phyloP scores from a whole-genome alignment of 192 early-diverging fungal genomes.

The Rhizophlyctis rosea region DNA sequence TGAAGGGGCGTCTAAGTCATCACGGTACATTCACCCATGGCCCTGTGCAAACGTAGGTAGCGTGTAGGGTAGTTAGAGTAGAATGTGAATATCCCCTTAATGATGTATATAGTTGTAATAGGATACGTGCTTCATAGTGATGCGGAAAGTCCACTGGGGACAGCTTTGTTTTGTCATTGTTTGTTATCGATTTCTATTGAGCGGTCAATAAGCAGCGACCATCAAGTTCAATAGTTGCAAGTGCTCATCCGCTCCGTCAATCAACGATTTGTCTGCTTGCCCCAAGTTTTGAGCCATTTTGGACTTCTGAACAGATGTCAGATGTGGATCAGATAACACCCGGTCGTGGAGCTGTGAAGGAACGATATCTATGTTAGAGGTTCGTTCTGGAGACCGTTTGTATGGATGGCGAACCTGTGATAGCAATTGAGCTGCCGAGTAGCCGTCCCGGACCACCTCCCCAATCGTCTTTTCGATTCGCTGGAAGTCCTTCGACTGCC shows the following conservation, averaged over 20 bases:
- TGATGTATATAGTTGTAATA: too few species aligned
- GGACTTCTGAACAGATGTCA: constrained; percentile 71
- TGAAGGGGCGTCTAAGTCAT: too few species aligned
- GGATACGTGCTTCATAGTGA: too few species aligned
- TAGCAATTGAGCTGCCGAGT: constrained; percentile 70
- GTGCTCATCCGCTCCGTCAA: constrained; percentile 88
- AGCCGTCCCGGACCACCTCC: constrained; percentile 65
- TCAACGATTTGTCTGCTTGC: constrained; percentile 65
- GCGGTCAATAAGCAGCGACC: constrained; percentile 13
- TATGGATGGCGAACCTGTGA: constrained; percentile 52
- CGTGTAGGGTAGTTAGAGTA: too few species aligned
- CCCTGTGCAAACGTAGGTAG: too few species aligned
- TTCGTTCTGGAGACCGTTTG: not conserved
- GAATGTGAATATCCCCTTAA: too few species aligned
- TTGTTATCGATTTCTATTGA: too few species aligned
- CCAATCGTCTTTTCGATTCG: constrained; percentile 52
- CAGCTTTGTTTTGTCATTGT: too few species aligned
- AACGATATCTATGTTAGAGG: constrained; percentile 3
- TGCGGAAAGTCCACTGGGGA: too few species aligned
- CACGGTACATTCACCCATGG: too few species aligned
- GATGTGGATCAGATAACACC: constrained; percentile 56
- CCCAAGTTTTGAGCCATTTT: constrained; percentile 67
- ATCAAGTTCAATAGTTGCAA: constrained; percentile 68
- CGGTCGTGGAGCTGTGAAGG: constrained; percentile 56
- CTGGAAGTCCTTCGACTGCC: constrained; percentile 44